phyloP scores from a whole-genome alignment of 257 asterid genomes.

The Solanum phureja region DNA sequence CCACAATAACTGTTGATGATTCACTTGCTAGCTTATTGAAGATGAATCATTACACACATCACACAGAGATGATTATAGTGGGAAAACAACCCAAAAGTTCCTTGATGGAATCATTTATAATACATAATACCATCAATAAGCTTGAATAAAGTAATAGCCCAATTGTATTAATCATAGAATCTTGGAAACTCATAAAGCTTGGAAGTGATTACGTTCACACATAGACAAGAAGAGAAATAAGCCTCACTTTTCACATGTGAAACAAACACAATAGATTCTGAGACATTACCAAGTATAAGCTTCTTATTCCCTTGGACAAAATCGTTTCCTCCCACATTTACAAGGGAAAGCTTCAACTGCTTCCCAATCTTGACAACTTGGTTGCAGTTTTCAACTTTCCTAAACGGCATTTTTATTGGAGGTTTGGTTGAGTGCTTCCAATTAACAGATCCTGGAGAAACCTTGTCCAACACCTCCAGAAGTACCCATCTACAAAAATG shows the following conservation, averaged over 20 bases:
- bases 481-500: constrained; percentile 61
- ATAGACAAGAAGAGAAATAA: not conserved
- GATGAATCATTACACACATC: not conserved
- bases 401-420: constrained; percentile 91
- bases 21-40: not conserved
- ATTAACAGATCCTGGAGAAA: constrained; percentile 70
- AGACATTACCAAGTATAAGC: constrained; percentile 79
- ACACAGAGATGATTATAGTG: not conserved
- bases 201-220: not conserved
- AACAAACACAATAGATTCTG: not conserved
- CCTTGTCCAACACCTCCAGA: constrained; percentile 81
- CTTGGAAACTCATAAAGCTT: not conserved
- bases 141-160: not conserved
- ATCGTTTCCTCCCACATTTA: constrained; percentile 93
- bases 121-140: not conserved
- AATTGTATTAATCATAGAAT: not conserved
- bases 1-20: not conserved
- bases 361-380: constrained; percentile 83
- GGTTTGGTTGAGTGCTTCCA: constrained; percentile 95
- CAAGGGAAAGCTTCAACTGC: constrained; percentile 76
- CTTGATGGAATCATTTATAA: not conserved
- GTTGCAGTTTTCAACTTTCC: constrained; percentile 95
- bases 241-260: not conserved
- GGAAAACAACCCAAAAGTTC: not conserved
- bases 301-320: constrained; percentile 95